Percentiles rank a stretch among this genome's conserved stretches.
These are phyloP conservation scores for Larix kaempferi DNA, from an alignment of 75 land plant species.

Conservation along the genomic window DNA sequence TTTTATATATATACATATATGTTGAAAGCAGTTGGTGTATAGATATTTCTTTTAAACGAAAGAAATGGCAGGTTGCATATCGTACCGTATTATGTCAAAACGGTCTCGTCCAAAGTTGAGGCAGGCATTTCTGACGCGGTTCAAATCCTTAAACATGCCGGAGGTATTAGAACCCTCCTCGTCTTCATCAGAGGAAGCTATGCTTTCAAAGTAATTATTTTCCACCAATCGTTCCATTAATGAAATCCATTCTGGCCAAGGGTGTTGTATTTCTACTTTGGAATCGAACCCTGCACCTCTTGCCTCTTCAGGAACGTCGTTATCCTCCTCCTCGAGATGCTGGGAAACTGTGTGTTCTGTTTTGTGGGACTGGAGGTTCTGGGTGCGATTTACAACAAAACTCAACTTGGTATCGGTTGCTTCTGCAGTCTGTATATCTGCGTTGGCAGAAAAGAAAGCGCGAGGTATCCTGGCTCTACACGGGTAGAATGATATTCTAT, in stretches of 20 bases:
- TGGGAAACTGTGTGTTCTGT: not conserved
- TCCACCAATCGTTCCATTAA: slow-evolving; percentile 43
- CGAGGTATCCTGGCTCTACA: not conserved
- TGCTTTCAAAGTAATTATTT: slow-evolving; percentile 38
- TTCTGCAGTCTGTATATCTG: not conserved
- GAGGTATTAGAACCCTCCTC: not conserved
- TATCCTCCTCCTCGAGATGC: slow-evolving; percentile 4
- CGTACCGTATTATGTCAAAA: slow-evolving; percentile 49
- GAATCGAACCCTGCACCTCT: not conserved
- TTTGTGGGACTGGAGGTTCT: not conserved
- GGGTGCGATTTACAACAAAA: not conserved
- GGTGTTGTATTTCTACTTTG: slow-evolving; percentile 10
- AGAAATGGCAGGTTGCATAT: too few species aligned
- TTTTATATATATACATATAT: too few species aligned
- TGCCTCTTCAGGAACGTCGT: slow-evolving; percentile 5
- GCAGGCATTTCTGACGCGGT: slow-evolving; percentile 44
- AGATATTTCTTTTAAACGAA: too few species aligned
- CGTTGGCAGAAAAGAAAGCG: not conserved
- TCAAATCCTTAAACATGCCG: slow-evolving; percentile 18
- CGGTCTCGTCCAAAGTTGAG: slow-evolving; percentile 61
- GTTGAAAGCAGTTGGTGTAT: too few species aligned
- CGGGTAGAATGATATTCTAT: too few species aligned
- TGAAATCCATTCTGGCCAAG: slow-evolving; percentile 58
- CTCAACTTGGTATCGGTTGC: not conserved
- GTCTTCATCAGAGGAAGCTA: not conserved